Conservation (phyloP, 1,139 yeast genomes). For the Kodamaea suecica region DNA sequence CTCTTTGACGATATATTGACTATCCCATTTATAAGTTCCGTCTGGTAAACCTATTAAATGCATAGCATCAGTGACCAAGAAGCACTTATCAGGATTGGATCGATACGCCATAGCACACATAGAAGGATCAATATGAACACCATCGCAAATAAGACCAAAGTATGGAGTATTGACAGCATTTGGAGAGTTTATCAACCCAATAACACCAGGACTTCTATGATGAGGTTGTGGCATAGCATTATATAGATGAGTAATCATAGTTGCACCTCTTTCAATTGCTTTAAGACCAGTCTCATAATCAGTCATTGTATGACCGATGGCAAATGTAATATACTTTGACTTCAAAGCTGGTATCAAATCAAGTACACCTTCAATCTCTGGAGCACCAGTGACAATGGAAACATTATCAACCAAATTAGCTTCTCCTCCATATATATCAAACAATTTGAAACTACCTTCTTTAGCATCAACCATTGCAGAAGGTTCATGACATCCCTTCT, state of each 20-base stretch:
- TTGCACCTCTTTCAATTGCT: conserved; percentile 53
- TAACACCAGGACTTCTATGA: conserved; percentile 59
- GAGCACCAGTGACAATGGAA: conserved; percentile 59
- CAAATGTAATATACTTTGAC: conserved; percentile 37
- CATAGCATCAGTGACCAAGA: conserved; percentile 64
- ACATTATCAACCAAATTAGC: conserved; percentile 41
- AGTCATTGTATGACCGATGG: conserved; percentile 59
- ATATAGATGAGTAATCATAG: conserved; percentile 62
- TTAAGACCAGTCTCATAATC: conserved; percentile 47
- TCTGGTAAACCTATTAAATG: conserved; percentile 52
- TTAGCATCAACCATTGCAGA: conserved; percentile 53
- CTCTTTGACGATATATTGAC: conserved; percentile 46
- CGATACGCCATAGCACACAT: conserved; percentile 54
- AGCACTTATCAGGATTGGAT: conserved; percentile 53
- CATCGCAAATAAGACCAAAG: conserved; percentile 60
- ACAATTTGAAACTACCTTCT: conserved; percentile 35
- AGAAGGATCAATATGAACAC: conserved; percentile 61
- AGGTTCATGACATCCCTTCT: conserved; percentile 63
- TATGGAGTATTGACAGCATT: conserved; percentile 38
- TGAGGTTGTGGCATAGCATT: conserved; percentile 71
- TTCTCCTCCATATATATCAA: conserved; percentile 46
- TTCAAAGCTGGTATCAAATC: conserved; percentile 44
- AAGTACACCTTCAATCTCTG: conserved; percentile 56
- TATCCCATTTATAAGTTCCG: conserved; percentile 51
- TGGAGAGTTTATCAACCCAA: conserved; percentile 51